Conservation (phyloP, 1,139 yeast species). For the Zygotorulaspora mrakii region DNA sequence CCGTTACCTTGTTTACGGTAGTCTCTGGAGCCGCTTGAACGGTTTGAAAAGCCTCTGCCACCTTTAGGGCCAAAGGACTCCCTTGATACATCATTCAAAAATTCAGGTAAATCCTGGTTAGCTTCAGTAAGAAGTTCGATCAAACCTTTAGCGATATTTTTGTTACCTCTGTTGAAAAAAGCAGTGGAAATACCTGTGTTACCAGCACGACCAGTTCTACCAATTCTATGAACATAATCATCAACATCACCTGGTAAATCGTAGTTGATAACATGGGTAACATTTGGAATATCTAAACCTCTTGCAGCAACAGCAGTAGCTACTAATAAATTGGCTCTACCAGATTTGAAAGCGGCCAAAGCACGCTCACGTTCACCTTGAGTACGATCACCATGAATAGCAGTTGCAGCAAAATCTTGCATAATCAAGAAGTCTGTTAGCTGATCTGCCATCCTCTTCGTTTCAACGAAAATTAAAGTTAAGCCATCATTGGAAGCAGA, state of each 20-base stretch:
- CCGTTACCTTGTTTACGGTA: slow-evolving; percentile 48
- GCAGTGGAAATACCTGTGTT: slow-evolving; percentile 98
- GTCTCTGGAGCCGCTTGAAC: slow-evolving; percentile 46
- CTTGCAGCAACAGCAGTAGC: slow-evolving; percentile 98
- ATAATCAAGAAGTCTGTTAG: slow-evolving; percentile 86
- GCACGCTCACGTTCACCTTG: slow-evolving; percentile 98
- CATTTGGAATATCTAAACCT: slow-evolving; percentile 98
- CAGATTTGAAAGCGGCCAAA: slow-evolving; percentile 58
- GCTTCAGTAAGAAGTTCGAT: slow-evolving; percentile 88
- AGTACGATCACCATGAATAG: slow-evolving; percentile 98
- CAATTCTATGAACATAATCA: slow-evolving; percentile 98
- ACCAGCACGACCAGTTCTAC: slow-evolving; percentile 99
- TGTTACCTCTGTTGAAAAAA: slow-evolving; percentile 94
- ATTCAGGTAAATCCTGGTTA: slow-evolving; percentile 93
- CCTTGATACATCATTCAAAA: slow-evolving; percentile 75
- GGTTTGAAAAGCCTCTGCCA: slow-evolving; percentile 39
- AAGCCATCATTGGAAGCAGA: slow-evolving; percentile 69
- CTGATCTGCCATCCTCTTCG: slow-evolving; percentile 97
- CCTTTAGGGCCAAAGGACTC: slow-evolving; percentile 66
- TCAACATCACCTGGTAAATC: slow-evolving; percentile 96
- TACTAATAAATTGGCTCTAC: slow-evolving; percentile 61
- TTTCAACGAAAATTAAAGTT: slow-evolving; percentile 93
- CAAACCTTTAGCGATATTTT: slow-evolving; percentile 82
- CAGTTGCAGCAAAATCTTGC: slow-evolving; percentile 93
- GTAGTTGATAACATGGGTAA: slow-evolving; percentile 93